Base-by-base conservation (phyloP, 73 alveolate species). In the Stentor coeruleus region DNA sequence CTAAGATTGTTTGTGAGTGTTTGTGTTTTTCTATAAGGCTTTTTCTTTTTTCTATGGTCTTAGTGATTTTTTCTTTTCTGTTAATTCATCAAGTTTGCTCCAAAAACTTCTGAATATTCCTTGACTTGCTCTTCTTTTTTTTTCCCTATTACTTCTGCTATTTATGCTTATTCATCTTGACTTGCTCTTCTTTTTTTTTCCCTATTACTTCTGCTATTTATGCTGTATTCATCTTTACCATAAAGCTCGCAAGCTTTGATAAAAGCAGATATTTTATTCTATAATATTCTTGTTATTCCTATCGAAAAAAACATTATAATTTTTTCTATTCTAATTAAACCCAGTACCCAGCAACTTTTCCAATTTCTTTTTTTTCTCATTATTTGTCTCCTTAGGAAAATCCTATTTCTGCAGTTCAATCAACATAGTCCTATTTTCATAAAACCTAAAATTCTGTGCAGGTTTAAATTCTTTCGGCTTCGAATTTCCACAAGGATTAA, bases 1-100 rank as follows among this genome's bases (percentile, higher is more conserved):
- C 82, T 0, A 92, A 76, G 20, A 90, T 58, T 59, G 76, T 74
- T 2, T 90, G 92, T 33, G 93, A 89, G 74, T 73, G 76, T 15
- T 59, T 80, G 58, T 92, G 84, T 88, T 93, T 88, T 39, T 87
- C 76, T 3, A 92, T 35, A 41, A 79, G 74, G 40, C 94, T 88
- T 83, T 95, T 91, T 55, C 97, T 96, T 83, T 95, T 97, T 81
- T 96, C 99, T 82, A 96, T 87, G 79, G 91, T 91, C 81, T 89
- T 93, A 74, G 89, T 75, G 14, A 97, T 95, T 80, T 93, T 94
- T 83, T 95, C 97, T 95, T 93, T 77, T 96, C 99, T 26, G 92
- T 88, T 14, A 97, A 85, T 60, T 91, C 96, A 30, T 95, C 81
- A 3, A 97, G 90, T 76, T 97, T 87, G 66, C 92, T 96, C 94